Conservation (phyloP, 177 flowering plant genomes). For the Vitis hybrid region DNA sequence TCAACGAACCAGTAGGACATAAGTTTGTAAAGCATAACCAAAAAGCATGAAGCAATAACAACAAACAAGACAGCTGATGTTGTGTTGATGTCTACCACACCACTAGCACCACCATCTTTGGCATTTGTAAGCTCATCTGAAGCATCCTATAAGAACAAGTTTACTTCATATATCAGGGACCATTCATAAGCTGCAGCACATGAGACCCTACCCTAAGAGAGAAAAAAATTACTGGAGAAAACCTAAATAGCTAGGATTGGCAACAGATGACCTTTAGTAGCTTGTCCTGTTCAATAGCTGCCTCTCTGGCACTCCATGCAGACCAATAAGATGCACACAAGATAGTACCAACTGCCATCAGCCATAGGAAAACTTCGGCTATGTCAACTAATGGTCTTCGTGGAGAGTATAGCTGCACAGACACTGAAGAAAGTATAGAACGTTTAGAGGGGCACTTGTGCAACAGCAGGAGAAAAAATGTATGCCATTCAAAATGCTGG, state of each 20-base stretch:
- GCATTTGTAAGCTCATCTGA: conserved; percentile 42
- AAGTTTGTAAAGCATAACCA: conserved; percentile 75
- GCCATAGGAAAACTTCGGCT: conserved; percentile 95
- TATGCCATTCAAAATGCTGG: not conserved
- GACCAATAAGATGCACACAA: conserved; percentile 94
- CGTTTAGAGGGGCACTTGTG: not conserved
- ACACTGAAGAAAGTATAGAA: conserved; percentile 40
- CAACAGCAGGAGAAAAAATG: not conserved
- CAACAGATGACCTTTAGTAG: conserved; percentile 53
- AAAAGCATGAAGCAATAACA: conserved; percentile 80
- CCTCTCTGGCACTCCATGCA: conserved; percentile 87
- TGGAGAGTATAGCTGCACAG: conserved; percentile 92
- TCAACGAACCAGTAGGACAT: conserved; percentile 87
- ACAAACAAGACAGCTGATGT: conserved; percentile 77
- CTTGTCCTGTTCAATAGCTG: conserved; percentile 79
- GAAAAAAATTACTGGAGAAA: not conserved
- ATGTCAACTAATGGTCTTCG: conserved; percentile 72
- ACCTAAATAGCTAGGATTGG: not conserved
- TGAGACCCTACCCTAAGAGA: no score
- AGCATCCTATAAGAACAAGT: conserved; percentile 57
- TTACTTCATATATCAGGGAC: not conserved
- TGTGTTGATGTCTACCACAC: conserved; percentile 71
- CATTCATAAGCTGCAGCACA: no score
- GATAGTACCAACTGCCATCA: conserved; percentile 93
- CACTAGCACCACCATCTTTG: conserved; percentile 33